Conservation (phyloP, 2,329 filamentous ascomycete species). For the Venturia nashicola region DNA sequence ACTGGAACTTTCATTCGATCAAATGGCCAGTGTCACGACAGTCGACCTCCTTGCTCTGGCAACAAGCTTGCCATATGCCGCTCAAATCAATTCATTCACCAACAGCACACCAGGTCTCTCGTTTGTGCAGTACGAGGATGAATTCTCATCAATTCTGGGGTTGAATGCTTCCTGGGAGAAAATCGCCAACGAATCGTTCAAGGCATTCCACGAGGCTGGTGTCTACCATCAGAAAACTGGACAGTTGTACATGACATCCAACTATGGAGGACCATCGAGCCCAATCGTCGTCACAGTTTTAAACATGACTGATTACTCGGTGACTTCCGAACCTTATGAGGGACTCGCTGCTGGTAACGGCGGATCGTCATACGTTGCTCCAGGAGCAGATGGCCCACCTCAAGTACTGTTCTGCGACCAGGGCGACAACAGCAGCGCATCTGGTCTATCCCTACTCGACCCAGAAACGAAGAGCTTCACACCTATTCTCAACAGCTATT, state of each 20-base stretch:
- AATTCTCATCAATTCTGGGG: constrained; percentile 5
- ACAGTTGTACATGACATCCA: constrained; percentile 30
- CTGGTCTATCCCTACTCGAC: background rate
- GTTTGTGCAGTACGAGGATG: constrained; percentile 3
- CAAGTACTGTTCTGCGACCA: constrained; percentile 23
- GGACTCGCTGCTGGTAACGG: constrained; percentile 17
- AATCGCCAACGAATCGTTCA: constrained; percentile 11
- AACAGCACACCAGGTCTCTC: constrained; percentile 17
- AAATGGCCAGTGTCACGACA: constrained; percentile 3
- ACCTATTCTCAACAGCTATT: constrained; percentile 44
- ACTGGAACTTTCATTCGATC: background rate
- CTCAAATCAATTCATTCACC: constrained; percentile 15
- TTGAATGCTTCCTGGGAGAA: background rate
- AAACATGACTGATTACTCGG: constrained; percentile 15
- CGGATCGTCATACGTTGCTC: constrained; percentile 23
- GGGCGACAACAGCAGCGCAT: constrained; percentile 19
- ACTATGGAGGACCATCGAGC: constrained; percentile 17
- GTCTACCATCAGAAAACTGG: constrained; percentile 23
- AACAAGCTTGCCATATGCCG: constrained; percentile 18
- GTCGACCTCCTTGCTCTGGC: constrained; percentile 22
- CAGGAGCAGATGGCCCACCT: constrained; percentile 16
- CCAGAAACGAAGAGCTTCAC: constrained; percentile 13
- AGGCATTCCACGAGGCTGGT: constrained; percentile 29
- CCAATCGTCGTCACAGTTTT: constrained; percentile 17
- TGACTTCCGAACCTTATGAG: constrained; percentile 13